Conservation (phyloP, 1,139 yeast genomes). For the Candida frijolesensis region DNA sequence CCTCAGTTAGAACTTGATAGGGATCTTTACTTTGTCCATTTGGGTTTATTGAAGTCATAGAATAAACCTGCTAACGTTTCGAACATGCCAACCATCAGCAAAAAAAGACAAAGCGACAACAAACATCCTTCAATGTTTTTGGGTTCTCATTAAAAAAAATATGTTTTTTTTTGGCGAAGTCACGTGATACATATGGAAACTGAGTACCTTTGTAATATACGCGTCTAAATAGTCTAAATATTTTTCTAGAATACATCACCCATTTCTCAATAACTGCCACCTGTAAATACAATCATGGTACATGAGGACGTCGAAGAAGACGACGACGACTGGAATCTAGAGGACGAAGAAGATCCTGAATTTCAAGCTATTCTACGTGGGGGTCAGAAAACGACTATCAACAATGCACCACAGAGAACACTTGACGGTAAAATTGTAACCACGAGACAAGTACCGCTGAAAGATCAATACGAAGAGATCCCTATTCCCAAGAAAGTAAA, state of each 20-base stretch:
- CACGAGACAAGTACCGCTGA: neutral
- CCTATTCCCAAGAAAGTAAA: constrained; percentile 10
- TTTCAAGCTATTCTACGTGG: constrained; percentile 14
- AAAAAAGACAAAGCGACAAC: too few relatives aligned
- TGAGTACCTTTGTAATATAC: too few relatives aligned
- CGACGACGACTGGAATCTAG: constrained; percentile 16
- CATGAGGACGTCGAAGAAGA: constrained; percentile 7
- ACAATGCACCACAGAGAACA: constrained; percentile 9
- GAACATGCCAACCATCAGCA: too few relatives aligned
- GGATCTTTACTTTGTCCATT: constrained; percentile 20
- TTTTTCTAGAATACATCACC: neutral
- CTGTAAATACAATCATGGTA: neutral
- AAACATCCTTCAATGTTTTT: too few relatives aligned
- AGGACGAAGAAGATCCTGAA: constrained; percentile 20
- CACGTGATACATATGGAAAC: neutral
- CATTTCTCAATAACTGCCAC: neutral
- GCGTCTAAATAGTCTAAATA: too few relatives aligned
- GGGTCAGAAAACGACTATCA: neutral
- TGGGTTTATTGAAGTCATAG: neutral
- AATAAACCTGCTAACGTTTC: neutral
- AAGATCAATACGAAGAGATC: constrained; percentile 11
- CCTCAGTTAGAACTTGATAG: constrained; percentile 23
- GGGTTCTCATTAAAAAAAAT: neutral
- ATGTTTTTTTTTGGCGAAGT: neutral
- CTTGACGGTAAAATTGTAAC: constrained; percentile 5